Evolutionary conservation across 1,284 basidiomycete species (phyloP), one percentile per base, ranked within the genome.

Genomic region (Trametes polyzona): DNA sequence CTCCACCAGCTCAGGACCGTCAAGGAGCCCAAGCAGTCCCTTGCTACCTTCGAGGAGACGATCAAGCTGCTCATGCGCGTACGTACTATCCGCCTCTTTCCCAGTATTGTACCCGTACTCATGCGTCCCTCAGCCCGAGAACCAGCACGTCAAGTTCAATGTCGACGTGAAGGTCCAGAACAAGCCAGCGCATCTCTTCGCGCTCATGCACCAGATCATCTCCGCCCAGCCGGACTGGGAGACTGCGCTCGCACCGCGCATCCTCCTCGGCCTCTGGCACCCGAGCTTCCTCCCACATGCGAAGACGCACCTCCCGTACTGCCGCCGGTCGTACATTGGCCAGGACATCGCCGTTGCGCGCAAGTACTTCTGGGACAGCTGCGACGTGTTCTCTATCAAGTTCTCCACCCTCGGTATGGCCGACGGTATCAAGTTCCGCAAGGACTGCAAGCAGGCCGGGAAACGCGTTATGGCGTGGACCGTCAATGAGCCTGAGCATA

Each of bases 401-500:
- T 99, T 97, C 75, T 82, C 78, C 1, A 77, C 84, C 14, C 77
- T 99, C 39, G 86, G 89, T 10, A 86, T 86, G 3, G 71, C 77
- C 4, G 94, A 95, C 61, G 89, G 89, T 4, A 77, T 81, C 59
- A 84, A 73, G 86, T 98, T 98, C 76, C 79, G 90, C 52, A 76
- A 79, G 47, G 90, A 96, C 62, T 96, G 93, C 73, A 87, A 87
- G 70, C 76, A 70, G 11, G 87, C 84, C 0, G 90, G 90, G 17
- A 99, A 99, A 82, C 83, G 84, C 65, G 68, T 98, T 47, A 89
- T 96, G 83, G 93, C 96, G 8, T 99, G 97, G 97, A 99, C 96
- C 0, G 96, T 98, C 29, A 99, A 98, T 71, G 83, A 90, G 48
- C 85, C 88, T 11, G 86, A 88, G 60, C 90, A 96, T 71, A 98